These are phyloP conservation scores for Parietaria judaica DNA, from an alignment of 306 rosid genomes.

Conservation along the genomic window DNA sequence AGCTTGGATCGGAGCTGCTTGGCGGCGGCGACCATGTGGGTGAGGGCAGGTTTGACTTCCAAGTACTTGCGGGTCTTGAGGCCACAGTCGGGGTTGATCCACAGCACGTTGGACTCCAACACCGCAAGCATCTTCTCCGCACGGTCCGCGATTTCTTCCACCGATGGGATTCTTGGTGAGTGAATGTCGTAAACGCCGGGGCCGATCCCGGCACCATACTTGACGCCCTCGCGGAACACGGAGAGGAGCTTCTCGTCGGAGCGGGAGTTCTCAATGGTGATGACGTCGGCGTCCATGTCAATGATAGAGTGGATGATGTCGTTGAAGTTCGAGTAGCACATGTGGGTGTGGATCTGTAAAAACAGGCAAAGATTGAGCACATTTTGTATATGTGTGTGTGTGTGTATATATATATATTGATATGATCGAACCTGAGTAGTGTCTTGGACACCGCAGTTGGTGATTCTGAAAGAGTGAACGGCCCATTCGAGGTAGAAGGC, in stretches of 20 bases:
- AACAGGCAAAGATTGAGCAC: background rate
- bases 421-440: slow-evolving; percentile 58
- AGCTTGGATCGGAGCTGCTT: slow-evolving; percentile 74
- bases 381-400: background rate
- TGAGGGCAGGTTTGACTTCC: slow-evolving; percentile 81
- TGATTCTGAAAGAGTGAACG: slow-evolving; percentile 88
- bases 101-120: slow-evolving; percentile 82
- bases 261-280: slow-evolving; percentile 92
- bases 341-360: slow-evolving; percentile 88
- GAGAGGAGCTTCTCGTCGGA: slow-evolving; percentile 88
- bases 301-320: slow-evolving; percentile 92
- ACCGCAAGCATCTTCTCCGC: slow-evolving; percentile 95
- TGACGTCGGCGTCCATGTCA: slow-evolving; percentile 88
- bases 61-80: slow-evolving; percentile 86
- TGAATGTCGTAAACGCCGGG: slow-evolving; percentile 94
- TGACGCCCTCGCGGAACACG: slow-evolving; percentile 95
- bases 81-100: slow-evolving; percentile 97
- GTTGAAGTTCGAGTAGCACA: slow-evolving; percentile 94
- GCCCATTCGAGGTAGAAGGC: slow-evolving; percentile 89
- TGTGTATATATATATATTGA: too few relatives aligned
- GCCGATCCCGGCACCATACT: slow-evolving; percentile 93
- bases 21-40: slow-evolving; percentile 74
- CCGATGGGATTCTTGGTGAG: slow-evolving; percentile 88
- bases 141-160: slow-evolving; percentile 85
- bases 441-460: slow-evolving; percentile 67